A percentile compares a stretch with the other conserved stretches of the same genome.
These are phyloP conservation scores for Trypanosoma mega DNA, from an alignment of 208 protist species.

Conservation along the genomic window DNA sequence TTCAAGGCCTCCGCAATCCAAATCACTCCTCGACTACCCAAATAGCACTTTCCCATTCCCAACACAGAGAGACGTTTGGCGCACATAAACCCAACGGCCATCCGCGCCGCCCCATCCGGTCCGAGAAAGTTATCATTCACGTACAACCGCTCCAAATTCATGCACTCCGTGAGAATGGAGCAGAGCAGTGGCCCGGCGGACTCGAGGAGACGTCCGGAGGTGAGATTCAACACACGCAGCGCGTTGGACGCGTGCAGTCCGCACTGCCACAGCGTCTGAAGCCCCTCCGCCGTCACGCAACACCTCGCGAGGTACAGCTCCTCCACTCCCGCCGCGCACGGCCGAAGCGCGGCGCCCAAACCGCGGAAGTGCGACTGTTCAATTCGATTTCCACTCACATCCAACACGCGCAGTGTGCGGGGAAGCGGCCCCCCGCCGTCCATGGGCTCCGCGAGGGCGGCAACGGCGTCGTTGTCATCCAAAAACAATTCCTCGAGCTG, in stretches of 20 bases:
- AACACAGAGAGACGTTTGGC: slow-evolving; percentile 39
- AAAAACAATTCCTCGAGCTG: slow-evolving; percentile 32
- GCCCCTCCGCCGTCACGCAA: slow-evolving; percentile 37
- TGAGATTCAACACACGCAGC: slow-evolving; percentile 53
- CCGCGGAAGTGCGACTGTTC: slow-evolving; percentile 29
- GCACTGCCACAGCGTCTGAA: slow-evolving; percentile 23
- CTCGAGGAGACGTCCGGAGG: slow-evolving; percentile 41
- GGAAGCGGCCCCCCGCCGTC: slow-evolving; percentile 29
- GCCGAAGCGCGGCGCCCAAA: slow-evolving; percentile 26
- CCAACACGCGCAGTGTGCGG: slow-evolving; percentile 33
- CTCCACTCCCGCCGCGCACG: slow-evolving; percentile 31
- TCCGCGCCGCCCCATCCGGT: slow-evolving; percentile 45
- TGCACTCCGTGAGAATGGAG: slow-evolving; percentile 36
- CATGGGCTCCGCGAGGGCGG: slow-evolving; percentile 31
- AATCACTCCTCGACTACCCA: slow-evolving; percentile 48
- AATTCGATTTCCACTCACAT: slow-evolving; percentile 45
- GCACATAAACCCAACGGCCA: slow-evolving; percentile 39
- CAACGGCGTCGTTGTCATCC: slow-evolving; percentile 42
- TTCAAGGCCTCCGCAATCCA: slow-evolving; percentile 40
- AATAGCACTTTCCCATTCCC: slow-evolving; percentile 42
- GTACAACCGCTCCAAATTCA: slow-evolving; percentile 44
- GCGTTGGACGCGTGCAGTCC: slow-evolving; percentile 24
- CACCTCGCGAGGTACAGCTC: slow-evolving; percentile 44
- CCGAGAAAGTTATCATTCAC: slow-evolving; percentile 57
- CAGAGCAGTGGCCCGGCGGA: slow-evolving; percentile 40